phyloP scores from a whole-genome alignment of 257 asterid genomes.

The Rauvolfia tetraphylla region DNA sequence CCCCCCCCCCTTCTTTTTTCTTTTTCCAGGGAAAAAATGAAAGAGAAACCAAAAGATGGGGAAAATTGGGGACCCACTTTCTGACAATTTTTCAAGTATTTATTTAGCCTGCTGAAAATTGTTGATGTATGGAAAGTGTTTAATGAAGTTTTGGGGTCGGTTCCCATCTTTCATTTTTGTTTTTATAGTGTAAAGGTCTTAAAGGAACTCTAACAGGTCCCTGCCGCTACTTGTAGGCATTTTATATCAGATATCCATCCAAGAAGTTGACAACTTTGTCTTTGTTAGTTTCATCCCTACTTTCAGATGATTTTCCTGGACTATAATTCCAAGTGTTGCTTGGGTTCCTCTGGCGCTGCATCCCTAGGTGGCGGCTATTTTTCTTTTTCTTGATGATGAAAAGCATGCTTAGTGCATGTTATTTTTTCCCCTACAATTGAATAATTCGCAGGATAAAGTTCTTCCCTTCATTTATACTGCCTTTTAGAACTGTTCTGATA shows the following conservation, averaged over 20 bases:
- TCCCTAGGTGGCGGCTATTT: neutral
- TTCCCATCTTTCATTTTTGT: constrained; percentile 20
- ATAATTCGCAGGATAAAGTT: neutral
- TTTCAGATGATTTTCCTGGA: neutral
- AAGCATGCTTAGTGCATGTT: neutral
- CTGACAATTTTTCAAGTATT: constrained; percentile 16
- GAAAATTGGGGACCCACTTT: too few relatives aligned
- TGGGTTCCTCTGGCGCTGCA: neutral
- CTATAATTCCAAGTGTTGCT: neutral
- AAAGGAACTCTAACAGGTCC: constrained; percentile 16
- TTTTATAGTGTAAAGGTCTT: constrained; percentile 8
- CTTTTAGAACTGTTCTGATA: too few relatives aligned
- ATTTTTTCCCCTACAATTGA: neutral
- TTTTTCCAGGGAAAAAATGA: neutral
- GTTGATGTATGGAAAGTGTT: constrained; percentile 24
- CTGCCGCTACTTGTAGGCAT: constrained; percentile 11
- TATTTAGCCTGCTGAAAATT: constrained; percentile 23
- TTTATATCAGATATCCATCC: neutral
- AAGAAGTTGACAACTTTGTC: too few relatives aligned
- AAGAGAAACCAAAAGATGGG: neutral
- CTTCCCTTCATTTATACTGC: neutral
- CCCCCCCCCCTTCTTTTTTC: neutral
- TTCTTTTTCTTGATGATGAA: neutral
- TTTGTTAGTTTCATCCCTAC: neutral
- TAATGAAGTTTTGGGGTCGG: constrained; percentile 32